phyloP scores from a whole-genome alignment of 2,329 filamentous ascomycete species.

The Fusarium pininemorale region DNA sequence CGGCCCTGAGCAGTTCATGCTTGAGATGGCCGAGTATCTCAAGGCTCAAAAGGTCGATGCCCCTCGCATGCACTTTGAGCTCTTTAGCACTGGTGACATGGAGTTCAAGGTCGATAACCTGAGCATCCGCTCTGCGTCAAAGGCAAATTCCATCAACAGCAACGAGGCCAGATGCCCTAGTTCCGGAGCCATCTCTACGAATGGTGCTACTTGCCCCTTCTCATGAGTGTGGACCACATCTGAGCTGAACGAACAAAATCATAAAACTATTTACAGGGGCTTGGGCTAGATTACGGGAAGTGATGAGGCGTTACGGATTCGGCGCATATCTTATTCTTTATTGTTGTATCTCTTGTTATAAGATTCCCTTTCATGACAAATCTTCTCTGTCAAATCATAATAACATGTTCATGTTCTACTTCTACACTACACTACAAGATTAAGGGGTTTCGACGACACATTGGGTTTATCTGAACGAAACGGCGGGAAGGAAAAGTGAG shows the following conservation, averaged over 20 bases:
- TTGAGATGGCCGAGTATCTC: conserved; percentile 58
- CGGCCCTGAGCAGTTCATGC: conserved; percentile 64
- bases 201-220: conserved; percentile 28
- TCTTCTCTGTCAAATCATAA: not conserved
- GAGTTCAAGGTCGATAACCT: conserved; percentile 47
- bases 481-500: conserved; percentile 24
- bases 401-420: not conserved
- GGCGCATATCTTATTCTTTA: conserved; percentile 8
- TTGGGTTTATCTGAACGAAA: conserved; percentile 17
- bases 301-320: conserved; percentile 27
- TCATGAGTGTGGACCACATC: conserved; percentile 1
- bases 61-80: conserved; percentile 55
- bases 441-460: conserved; percentile 2
- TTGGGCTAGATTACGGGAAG: conserved; percentile 3
- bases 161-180: conserved; percentile 27
- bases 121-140: conserved; percentile 41
- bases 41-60: conserved; percentile 51
- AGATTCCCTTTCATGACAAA: conserved; percentile 13
- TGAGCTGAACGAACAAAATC: not conserved
- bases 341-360: not conserved
- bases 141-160: conserved; percentile 16
- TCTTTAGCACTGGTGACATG: conserved; percentile 58
- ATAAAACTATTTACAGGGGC: not conserved
- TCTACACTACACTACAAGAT: not conserved
- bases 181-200: conserved; percentile 23